These are phyloP conservation scores for Penicillium crystallinum DNA, from an alignment of 495 filamentous ascomycete genomes.

Conservation along the genomic window DNA sequence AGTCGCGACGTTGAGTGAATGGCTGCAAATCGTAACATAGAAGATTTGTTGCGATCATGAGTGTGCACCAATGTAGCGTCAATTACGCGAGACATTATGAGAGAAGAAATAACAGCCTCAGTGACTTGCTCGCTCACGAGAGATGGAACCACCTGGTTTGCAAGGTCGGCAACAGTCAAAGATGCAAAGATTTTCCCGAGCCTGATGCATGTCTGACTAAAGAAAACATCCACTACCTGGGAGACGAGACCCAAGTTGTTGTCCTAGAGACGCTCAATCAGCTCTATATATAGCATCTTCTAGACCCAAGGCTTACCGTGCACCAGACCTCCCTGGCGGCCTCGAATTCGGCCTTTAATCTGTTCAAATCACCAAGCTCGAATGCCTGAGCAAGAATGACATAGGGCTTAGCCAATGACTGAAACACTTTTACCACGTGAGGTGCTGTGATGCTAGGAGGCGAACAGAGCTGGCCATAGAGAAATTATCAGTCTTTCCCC, in stretches of 20 bases:
- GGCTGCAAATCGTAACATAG: conserved; percentile 32
- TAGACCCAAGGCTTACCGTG: conserved; percentile 41
- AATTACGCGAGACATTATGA: conserved; percentile 52
- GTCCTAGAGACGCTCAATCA: conserved; percentile 39
- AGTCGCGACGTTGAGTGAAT: conserved; percentile 7
- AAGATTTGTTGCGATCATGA: conserved; percentile 38
- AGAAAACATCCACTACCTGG: conserved; percentile 45
- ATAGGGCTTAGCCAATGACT: conserved; percentile 63
- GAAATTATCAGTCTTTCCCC: conserved; percentile 13
- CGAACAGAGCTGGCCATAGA: conserved; percentile 23
- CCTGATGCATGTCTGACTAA: conserved; percentile 39
- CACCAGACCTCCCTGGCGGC: conserved; percentile 52
- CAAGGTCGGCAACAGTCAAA: conserved; percentile 40
- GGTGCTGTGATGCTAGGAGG: conserved; percentile 43
- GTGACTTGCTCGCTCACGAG: conserved; percentile 42
- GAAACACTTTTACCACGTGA: conserved; percentile 52
- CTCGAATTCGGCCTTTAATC: conserved; percentile 55
- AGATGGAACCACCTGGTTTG: conserved; percentile 32
- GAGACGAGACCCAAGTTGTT: conserved; percentile 52
- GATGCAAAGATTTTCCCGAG: conserved; percentile 44
- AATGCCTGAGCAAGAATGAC: conserved; percentile 64
- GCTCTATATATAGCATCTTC: background rate
- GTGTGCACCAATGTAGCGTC: conserved; percentile 48
- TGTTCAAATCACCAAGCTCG: conserved; percentile 49
- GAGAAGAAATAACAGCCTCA: conserved; percentile 43